Evolutionary conservation across 306 rosid species (phyloP), one percentile per base, ranked within the genome.

Genomic region (Quercus rubra): DNA sequence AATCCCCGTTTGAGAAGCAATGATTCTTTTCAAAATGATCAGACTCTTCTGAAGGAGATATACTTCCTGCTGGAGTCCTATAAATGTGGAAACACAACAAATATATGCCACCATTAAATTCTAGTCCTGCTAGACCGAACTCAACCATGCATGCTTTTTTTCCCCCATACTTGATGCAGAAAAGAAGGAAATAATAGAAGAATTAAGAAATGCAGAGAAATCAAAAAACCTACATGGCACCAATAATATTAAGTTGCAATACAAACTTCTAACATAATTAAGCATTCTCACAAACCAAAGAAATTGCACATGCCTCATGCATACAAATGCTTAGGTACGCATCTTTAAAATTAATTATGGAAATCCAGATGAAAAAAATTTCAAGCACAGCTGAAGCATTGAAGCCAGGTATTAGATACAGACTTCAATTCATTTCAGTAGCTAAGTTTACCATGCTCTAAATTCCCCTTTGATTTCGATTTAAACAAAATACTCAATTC

Each of bases 51-150:
- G 92, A 93, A 23, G 82, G 64, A 21, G 99, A 91, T 79, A 86
- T 89, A 54, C 90, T 86, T 70, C 86, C 96, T 67, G 78, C 98
- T 3, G 92, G 96, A 78, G 93, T 88, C 99, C 99, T 95, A 77
- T 56, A 62, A 66, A 77, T 23, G 41, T 82, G 56, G 62, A 86
- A 84, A 59, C 78, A 86, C 66, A 28, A 76, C 21, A 71, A 75
- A 67, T 31, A 49, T 64, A 77, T 68, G 66, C 74, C 73, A 85
- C 64, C 56, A 74, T 78, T 76, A 86, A 75, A 79, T 75, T 81
- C 62, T 51, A 82, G 56, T 78, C 52, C 57, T 75, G 66, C 25
- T 68, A 76, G 8, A 71, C 30, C 54, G 70, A 78, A 69, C 66
- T 35, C 31, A 78, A 75, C 31, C 33, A 12, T 59, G 46, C 12